Percentiles rank a stretch among this genome's conserved stretches.
phyloP scores from a whole-genome alignment of 164 flowering plant genomes.

The Malania oleifera region DNA sequence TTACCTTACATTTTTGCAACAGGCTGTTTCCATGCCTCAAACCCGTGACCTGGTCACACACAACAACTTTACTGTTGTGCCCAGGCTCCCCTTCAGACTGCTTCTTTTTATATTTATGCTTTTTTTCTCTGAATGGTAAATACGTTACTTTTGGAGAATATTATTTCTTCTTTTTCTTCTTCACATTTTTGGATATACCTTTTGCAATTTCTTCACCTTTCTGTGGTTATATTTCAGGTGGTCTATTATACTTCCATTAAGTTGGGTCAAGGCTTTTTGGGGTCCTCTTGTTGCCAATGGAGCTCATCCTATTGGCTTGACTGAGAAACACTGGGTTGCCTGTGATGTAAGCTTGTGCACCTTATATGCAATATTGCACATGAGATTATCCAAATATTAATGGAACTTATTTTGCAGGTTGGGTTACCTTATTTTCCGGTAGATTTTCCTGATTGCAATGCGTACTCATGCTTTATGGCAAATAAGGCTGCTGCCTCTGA shows the following conservation, averaged over 20 bases:
- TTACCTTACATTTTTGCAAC: too few relatives aligned
- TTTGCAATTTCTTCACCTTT: background rate
- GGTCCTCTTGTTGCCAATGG: constrained; percentile 56
- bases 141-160: too few relatives aligned
- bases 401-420: constrained; percentile 37
- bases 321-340: constrained; percentile 88
- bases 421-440: constrained; percentile 66
- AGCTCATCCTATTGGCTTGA: constrained; percentile 77
- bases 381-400: background rate
- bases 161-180: too few relatives aligned
- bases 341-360: constrained; percentile 43
- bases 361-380: background rate
- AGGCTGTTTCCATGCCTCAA: too few relatives aligned
- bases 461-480: constrained; percentile 53
- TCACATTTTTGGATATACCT: background rate
- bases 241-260: constrained; percentile 76
- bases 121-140: too few relatives aligned
- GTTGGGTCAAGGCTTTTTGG: constrained; percentile 91
- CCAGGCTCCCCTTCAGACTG: too few relatives aligned
- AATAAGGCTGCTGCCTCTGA: constrained; percentile 39
- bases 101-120: too few relatives aligned
- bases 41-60: too few relatives aligned
- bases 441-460: constrained; percentile 82
- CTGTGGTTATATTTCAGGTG: constrained; percentile 41
- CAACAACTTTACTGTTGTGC: too few relatives aligned